Evolutionary conservation across 768 basidiomycete species (phyloP), one percentile per base, ranked within the genome.

Genomic region (Hirschioporus abietinus): DNA sequence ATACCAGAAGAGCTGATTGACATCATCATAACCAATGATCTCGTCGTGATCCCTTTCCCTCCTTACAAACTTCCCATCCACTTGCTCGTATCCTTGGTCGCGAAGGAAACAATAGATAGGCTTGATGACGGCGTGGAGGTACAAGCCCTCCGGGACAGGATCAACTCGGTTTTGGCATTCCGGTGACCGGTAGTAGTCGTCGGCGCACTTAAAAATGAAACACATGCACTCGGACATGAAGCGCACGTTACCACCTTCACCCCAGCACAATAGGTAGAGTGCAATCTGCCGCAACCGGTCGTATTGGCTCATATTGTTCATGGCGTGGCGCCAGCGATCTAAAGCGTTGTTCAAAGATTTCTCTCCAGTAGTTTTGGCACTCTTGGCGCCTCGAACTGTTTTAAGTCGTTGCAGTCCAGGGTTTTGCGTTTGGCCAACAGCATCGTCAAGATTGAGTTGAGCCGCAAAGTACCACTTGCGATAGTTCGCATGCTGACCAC

Each of bases 401-500:
- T 90, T 91, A 62, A 96, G 86, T 23, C 95, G 91, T 67, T 93
- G 89, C 26, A 97, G 84, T 69, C 95, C 95, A 15, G 94, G 93
- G 77, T 98, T 97, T 74, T 96, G 92, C 9, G 90, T 87, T 71
- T 95, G 91, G 62, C 97, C 97, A 67, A 99, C 95, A 30, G 96
- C 96, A 73, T 99, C 97, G 80, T 99, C 97, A 66, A 99, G 90
- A 76, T 99, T 96, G 76, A 99, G 91, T 76, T 99, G 97, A 15
- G 96, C 95, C 42, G 97, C 97, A 76, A 99, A 99, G 76, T 99
- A 99, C 97, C 97, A 99, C 78, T 99, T 98, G 76, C 97, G 92
- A 78, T 99, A 99, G 81, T 99, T 99, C 71, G 97, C 97, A 74
- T 99, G 92, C 74, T 95, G 93, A 60, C 97, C 97, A 66, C 97